Evolutionary conservation across 2,329 filamentous ascomycete species (phyloP), one percentile per base, ranked within the genome.

Genomic region (Trichophyton verrucosum): DNA sequence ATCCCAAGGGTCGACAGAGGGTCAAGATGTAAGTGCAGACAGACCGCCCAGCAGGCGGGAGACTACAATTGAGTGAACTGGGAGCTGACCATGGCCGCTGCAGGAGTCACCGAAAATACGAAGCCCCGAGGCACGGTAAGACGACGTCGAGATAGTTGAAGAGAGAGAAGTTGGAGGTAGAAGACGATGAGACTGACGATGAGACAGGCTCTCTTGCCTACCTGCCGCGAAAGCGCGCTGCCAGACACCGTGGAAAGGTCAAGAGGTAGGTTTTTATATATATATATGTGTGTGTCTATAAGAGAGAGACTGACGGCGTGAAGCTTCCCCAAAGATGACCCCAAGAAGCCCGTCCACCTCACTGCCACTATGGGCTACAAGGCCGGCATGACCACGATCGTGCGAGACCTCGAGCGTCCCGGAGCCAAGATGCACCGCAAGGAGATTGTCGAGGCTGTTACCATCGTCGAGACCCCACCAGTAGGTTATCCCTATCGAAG

Each of bases 351-450:
- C 74, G 90, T 96, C 79, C 94, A 99, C 85, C 86, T 99, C 74
- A 99, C 94, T 68, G 94, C 94, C 75, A 81, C 90, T 75, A 91
- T 97, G 87, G 94, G 94, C 78, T 99, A 99, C 87, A 99, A 99
- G 90, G 94, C 94, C 77, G 94, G 94, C 79, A 99, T 99, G 94
- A 96, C 91, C 79, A 99, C 94, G 74, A 94, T 97, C 80, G 94
- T 99, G 78, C 92, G 94, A 81, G 92, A 96, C 80, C 86, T 97
- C 79, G 94, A 99, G 86, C 89, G 94, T 80, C 94, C 94, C 70
- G 94, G 94, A 80, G 94, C 94, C 74, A 99, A 99, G 87, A 86
- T 94, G 80, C 91, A 99, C 89, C 97, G 97, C 90, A 91, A 97
- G 86, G 86, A 97, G 81, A 81, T 95, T 77, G 87, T 92, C 73